Evolutionary conservation across 2,329 filamentous ascomycete species (phyloP).

Genomic region (Blastomyces parvus): DNA sequence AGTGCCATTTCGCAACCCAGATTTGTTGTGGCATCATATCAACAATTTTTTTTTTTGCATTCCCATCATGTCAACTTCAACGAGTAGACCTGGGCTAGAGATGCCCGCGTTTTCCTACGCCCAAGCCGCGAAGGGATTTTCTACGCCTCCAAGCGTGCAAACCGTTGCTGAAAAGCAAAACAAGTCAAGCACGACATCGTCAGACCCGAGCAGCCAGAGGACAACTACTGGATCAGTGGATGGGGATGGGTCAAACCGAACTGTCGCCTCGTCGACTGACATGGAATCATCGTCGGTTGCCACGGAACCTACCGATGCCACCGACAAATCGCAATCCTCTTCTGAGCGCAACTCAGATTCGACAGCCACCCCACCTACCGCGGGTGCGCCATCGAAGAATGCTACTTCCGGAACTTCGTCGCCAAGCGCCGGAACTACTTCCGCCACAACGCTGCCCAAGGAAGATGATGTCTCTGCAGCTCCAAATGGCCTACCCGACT

Average conservation of each 20-base stretch:
- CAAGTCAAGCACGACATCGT: constrained; percentile 23
- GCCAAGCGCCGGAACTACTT: constrained; percentile 46
- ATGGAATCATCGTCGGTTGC: constrained; percentile 34
- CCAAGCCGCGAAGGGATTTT: constrained; percentile 80
- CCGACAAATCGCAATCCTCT: constrained; percentile 30
- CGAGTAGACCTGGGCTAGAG: constrained; percentile 26
- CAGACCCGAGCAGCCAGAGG: constrained; percentile 24
- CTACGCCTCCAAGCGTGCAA: constrained; percentile 41
- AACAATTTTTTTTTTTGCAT: constrained; percentile 8
- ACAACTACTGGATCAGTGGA: constrained; percentile 24
- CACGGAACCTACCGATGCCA: constrained; percentile 34
- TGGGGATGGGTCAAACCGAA: constrained; percentile 20
- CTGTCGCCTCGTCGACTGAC: constrained; percentile 13
- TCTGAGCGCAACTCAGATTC: constrained; percentile 30
- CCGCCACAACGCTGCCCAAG: constrained; percentile 46
- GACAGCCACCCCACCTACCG: constrained; percentile 18
- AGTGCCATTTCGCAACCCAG: neutral
- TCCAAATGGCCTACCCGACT: constrained; percentile 50
- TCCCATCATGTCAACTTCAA: constrained; percentile 36
- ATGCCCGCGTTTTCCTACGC: constrained; percentile 78
- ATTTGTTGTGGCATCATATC: neutral
- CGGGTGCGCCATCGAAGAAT: constrained; percentile 22
- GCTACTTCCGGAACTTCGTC: constrained; percentile 40
- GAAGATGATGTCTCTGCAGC: constrained; percentile 53
- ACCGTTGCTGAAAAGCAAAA: constrained; percentile 23